A percentile compares a stretch with the other conserved stretches of the same genome.
Conservation (phyloP, 2,329 filamentous ascomycete species). For the Exophiala calicioides region DNA sequence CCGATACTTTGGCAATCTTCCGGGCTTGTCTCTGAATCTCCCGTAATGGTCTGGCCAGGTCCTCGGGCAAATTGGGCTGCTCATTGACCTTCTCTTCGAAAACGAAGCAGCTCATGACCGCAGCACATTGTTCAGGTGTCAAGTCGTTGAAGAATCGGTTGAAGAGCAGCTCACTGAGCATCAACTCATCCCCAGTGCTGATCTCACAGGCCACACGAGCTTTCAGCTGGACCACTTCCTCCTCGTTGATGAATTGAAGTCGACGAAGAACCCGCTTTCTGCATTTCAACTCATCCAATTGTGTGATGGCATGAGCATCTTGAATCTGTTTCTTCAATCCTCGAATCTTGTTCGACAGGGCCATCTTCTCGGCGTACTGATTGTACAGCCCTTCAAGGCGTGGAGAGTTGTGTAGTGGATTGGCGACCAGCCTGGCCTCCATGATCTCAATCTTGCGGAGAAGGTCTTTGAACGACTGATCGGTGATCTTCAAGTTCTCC, state of each 20-base stretch:
- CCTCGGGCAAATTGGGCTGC: slow-evolving; percentile 69
- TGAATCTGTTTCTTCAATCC: slow-evolving; percentile 82
- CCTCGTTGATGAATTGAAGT: slow-evolving; percentile 92
- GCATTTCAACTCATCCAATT: slow-evolving; percentile 93
- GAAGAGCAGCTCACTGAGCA: slow-evolving; percentile 90
- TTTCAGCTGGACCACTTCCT: slow-evolving; percentile 94
- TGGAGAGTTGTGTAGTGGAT: slow-evolving; percentile 88
- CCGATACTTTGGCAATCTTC: slow-evolving; percentile 86
- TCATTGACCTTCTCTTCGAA: slow-evolving; percentile 95
- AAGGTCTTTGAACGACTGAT: slow-evolving; percentile 90
- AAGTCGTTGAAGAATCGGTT: slow-evolving; percentile 98
- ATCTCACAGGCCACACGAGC: slow-evolving; percentile 97
- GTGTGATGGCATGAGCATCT: slow-evolving; percentile 81
- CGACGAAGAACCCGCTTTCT: slow-evolving; percentile 93
- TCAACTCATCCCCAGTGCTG: slow-evolving; percentile 90
- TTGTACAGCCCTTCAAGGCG: slow-evolving; percentile 81
- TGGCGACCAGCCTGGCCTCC: slow-evolving; percentile 83
- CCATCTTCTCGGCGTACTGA: slow-evolving; percentile 80
- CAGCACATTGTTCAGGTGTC: slow-evolving; percentile 80
- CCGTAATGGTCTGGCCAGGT: slow-evolving; percentile 79
- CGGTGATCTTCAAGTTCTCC: slow-evolving; percentile 92
- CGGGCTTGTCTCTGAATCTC: slow-evolving; percentile 86
- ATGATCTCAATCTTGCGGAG: slow-evolving; percentile 94
- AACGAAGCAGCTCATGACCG: slow-evolving; percentile 89
- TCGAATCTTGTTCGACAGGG: slow-evolving; percentile 77